Conservation (phyloP, 352 stramenopile species). For the Globisporangium apiculatum region DNA sequence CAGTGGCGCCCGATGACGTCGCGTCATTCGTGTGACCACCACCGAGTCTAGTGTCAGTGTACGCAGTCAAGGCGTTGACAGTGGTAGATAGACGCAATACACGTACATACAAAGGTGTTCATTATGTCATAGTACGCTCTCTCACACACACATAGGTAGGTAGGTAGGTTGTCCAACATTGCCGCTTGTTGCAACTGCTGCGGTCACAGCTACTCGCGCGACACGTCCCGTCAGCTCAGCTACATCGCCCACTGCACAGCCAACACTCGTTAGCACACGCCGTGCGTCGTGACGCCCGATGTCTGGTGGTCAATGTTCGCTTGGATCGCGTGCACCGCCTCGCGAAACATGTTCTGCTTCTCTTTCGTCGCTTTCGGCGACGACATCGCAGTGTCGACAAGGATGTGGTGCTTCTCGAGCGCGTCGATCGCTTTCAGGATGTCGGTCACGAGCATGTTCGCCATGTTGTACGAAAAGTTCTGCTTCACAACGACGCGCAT, state of each 20-base stretch:
- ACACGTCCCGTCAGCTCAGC: too few species aligned
- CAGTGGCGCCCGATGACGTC: slow-evolving; percentile 49
- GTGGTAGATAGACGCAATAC: too few species aligned
- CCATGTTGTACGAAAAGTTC: slow-evolving; percentile 87
- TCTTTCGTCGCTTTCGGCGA: slow-evolving; percentile 44
- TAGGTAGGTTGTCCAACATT: neutral
- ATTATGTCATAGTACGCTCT: neutral
- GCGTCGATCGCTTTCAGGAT: slow-evolving; percentile 80
- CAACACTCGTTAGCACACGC: slow-evolving; percentile 48
- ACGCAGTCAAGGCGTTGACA: too few species aligned
- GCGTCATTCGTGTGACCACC: slow-evolving; percentile 14
- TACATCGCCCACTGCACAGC: too few species aligned
- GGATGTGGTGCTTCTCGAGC: slow-evolving; percentile 70
- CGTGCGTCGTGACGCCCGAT: slow-evolving; percentile 69
- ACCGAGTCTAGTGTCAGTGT: neutral
- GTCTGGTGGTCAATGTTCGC: slow-evolving; percentile 69
- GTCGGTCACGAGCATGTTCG: slow-evolving; percentile 82
- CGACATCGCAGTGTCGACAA: slow-evolving; percentile 71
- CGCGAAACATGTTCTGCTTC: slow-evolving; percentile 55
- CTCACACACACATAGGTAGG: neutral
- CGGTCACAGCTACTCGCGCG: too few species aligned
- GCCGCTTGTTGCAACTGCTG: neutral
- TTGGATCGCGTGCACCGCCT: slow-evolving; percentile 62
- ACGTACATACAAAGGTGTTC: neutral
- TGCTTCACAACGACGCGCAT: slow-evolving; percentile 90